Evolutionary conservation across 2,329 filamentous ascomycete species (phyloP).

Genomic region (Diaporthe helianthi): DNA sequence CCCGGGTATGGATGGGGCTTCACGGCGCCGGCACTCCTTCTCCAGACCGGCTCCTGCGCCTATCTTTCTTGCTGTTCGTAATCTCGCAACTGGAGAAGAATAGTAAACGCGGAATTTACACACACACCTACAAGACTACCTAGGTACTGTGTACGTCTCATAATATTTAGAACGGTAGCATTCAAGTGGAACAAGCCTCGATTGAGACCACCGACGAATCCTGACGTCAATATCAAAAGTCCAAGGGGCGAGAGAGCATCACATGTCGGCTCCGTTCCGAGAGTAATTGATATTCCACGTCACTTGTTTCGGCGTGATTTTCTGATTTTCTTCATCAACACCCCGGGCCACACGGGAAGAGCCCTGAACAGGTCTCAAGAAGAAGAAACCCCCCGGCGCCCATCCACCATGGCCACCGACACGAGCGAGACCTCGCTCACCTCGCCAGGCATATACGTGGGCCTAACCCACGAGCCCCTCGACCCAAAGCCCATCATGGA

Average conservation of each 20-base stretch:
- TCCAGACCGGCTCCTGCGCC: neutral
- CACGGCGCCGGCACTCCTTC: constrained; percentile 15
- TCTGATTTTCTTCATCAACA: too few relatives aligned
- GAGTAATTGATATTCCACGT: neutral
- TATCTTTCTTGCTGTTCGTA: neutral
- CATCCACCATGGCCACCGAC: constrained; percentile 37
- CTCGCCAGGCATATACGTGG: constrained; percentile 62
- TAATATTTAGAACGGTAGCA: too few relatives aligned
- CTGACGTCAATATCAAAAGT: neutral
- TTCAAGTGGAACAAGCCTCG: neutral
- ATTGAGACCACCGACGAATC: neutral
- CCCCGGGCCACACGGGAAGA: neutral
- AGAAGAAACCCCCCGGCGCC: neutral
- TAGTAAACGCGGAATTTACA: too few relatives aligned
- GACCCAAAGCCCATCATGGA: constrained; percentile 65
- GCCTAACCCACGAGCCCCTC: constrained; percentile 69
- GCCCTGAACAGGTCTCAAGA: neutral
- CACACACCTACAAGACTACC: too few relatives aligned
- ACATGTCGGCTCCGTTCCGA: neutral
- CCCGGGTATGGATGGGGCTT: neutral
- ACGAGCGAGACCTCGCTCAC: constrained; percentile 16
- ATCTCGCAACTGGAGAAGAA: neutral
- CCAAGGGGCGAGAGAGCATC: neutral
- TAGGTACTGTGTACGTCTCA: too few relatives aligned
- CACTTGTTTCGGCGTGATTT: too few relatives aligned